Conservation (phyloP, 345 rosid genomes). For the Populus pruinosa region DNA sequence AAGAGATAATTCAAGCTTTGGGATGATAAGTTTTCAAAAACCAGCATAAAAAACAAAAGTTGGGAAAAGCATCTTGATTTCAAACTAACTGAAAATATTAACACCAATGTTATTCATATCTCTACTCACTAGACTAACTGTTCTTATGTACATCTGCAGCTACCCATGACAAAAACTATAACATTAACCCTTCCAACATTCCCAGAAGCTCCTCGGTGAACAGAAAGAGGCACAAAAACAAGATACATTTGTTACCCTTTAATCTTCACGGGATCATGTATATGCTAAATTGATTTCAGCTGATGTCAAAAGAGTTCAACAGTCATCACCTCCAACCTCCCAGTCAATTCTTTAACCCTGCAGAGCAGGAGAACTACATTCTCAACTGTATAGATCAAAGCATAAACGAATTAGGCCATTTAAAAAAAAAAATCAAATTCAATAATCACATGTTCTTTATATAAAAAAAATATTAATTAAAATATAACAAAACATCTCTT, state of each 20-base stretch:
- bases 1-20: constrained; percentile 1
- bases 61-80: constrained; percentile 1
- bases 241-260: constrained; percentile 19
- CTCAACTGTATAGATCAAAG: not conserved
- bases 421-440: not conserved
- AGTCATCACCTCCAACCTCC: constrained; percentile 5
- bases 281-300: constrained; percentile 7
- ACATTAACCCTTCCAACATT: constrained; percentile 14
- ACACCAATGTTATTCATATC: constrained; percentile 3
- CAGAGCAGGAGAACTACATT: constrained; percentile 6
- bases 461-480: not conserved
- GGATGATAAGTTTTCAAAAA: not conserved
- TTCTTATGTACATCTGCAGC: constrained; percentile 18
- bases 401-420: not conserved
- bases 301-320: not conserved
- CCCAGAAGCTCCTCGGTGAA: constrained; percentile 9
- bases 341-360: constrained; percentile 13
- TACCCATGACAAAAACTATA: constrained; percentile 10
- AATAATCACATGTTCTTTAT: not conserved
- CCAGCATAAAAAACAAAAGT: constrained; percentile 2
- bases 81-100: constrained; percentile 7
- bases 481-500: not conserved
- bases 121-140: constrained; percentile 13
- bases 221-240: constrained; percentile 16
- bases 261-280: constrained; percentile 15